Evolutionary conservation across 805 yeast species (phyloP).

Genomic region (Suhomyces kilbournensis): DNA sequence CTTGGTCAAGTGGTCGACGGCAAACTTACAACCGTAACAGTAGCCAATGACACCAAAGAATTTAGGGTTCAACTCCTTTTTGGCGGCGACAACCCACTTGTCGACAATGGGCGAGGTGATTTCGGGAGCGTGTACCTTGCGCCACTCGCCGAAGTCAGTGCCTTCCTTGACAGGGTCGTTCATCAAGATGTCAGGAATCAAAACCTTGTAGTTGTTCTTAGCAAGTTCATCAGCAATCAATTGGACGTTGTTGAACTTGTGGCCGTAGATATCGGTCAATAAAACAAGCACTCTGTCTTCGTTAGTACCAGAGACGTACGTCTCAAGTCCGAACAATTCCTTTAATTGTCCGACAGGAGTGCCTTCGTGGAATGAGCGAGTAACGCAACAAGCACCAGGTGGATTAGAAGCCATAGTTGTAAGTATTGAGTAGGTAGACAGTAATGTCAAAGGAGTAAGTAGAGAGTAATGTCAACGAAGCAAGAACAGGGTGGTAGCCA

Average conservation of each 20-base stretch:
- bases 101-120: constrained; percentile 11
- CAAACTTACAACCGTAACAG: constrained; percentile 23
- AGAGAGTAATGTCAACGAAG: too few relatives aligned
- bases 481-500: too few relatives aligned
- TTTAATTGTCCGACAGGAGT: constrained; percentile 21
- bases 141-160: constrained; percentile 5
- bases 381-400: constrained; percentile 20
- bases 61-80: constrained; percentile 2
- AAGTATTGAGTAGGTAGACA: neutral
- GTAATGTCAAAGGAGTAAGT: neutral
- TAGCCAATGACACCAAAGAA: constrained; percentile 18
- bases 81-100: constrained; percentile 7
- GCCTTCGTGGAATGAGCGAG: constrained; percentile 26
- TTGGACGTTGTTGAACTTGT: constrained; percentile 24
- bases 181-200: constrained; percentile 30
- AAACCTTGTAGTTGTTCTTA: constrained; percentile 18
- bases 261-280: constrained; percentile 28
- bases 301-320: constrained; percentile 26
- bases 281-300: constrained; percentile 22
- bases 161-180: constrained; percentile 18
- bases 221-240: constrained; percentile 29
- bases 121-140: constrained; percentile 13
- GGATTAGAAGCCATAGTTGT: constrained; percentile 13
- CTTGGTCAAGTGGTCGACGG: constrained; percentile 27
- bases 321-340: constrained; percentile 22